Conservation (phyloP, 2,329 filamentous ascomycete genomes). For the Cladosporium velox region DNA sequence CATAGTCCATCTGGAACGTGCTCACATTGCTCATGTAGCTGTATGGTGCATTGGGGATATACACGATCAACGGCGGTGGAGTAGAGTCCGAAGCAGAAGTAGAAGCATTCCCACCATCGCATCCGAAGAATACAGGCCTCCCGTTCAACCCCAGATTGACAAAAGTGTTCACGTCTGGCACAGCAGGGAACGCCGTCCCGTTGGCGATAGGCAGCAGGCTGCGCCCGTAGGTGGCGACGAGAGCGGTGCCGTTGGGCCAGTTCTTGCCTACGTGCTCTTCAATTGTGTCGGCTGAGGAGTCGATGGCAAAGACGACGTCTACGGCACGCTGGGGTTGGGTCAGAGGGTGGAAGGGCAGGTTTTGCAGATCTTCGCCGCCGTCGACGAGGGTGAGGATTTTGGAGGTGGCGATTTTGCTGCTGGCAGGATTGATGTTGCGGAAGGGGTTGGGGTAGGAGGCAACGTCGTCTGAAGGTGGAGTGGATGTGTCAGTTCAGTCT, state of each 20-base stretch:
- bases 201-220: constrained; percentile 62
- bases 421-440: constrained; percentile 61
- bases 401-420: constrained; percentile 58
- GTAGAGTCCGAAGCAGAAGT: constrained; percentile 39
- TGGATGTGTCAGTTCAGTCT: no score
- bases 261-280: constrained; percentile 42
- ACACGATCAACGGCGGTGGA: constrained; percentile 75
- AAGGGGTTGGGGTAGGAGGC: constrained; percentile 81
- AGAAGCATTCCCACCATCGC: constrained; percentile 66
- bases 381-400: constrained; percentile 70
- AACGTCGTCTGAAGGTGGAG: constrained; percentile 65
- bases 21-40: constrained; percentile 73
- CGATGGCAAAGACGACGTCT: constrained; percentile 80
- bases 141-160: constrained; percentile 74
- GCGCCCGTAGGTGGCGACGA: constrained; percentile 73
- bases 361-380: constrained; percentile 75
- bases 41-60: constrained; percentile 72
- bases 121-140: constrained; percentile 76
- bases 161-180: constrained; percentile 76
- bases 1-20: constrained; percentile 71
- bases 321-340: constrained; percentile 70
- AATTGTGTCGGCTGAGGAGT: constrained; percentile 72
- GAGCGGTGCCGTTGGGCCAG: constrained; percentile 77
- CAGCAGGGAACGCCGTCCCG: constrained; percentile 68
- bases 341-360: constrained; percentile 75